A percentile compares a stretch with the other conserved stretches of the same genome.
Conservation (phyloP, 2,329 filamentous ascomycete genomes). For the Aspergillus amoenus region DNA sequence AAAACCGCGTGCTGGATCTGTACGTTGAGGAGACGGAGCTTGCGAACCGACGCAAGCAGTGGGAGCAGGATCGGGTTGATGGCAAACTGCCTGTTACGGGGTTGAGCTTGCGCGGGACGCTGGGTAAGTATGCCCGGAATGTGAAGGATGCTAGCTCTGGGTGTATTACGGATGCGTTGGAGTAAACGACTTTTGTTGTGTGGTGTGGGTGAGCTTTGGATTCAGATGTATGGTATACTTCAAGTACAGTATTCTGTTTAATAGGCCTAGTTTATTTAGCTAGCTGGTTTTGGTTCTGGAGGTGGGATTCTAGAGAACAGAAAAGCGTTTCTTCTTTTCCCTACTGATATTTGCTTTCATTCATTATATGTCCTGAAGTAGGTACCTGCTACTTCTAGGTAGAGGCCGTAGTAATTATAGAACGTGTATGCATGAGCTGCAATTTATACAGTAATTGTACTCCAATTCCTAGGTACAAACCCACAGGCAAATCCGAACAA, state of each 20-base stretch:
- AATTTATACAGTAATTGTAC: neutral
- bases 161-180: constrained; percentile 46
- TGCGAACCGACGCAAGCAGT: constrained; percentile 55
- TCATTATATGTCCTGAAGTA: no score
- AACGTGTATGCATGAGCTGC: neutral
- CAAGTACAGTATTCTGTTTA: neutral
- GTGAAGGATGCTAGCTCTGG: constrained; percentile 50
- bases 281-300: neutral
- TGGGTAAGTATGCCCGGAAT: constrained; percentile 66
- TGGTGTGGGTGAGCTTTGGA: no score
- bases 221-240: neutral
- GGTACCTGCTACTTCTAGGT: neutral
- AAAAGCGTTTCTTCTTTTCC: neutral
- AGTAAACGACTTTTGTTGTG: neutral
- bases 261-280: neutral
- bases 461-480: neutral
- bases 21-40: constrained; percentile 67
- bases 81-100: constrained; percentile 51
- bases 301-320: neutral
- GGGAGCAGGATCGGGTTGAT: constrained; percentile 51
- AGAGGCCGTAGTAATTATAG: neutral
- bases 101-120: constrained; percentile 61
- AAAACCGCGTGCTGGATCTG: constrained; percentile 66
- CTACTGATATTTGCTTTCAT: no score
- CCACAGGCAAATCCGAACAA: neutral